A percentile compares a stretch with the other conserved stretches of the same genome.
phyloP scores from a whole-genome alignment of 495 filamentous ascomycete genomes.

The Oleoguttula mirabilis region DNA sequence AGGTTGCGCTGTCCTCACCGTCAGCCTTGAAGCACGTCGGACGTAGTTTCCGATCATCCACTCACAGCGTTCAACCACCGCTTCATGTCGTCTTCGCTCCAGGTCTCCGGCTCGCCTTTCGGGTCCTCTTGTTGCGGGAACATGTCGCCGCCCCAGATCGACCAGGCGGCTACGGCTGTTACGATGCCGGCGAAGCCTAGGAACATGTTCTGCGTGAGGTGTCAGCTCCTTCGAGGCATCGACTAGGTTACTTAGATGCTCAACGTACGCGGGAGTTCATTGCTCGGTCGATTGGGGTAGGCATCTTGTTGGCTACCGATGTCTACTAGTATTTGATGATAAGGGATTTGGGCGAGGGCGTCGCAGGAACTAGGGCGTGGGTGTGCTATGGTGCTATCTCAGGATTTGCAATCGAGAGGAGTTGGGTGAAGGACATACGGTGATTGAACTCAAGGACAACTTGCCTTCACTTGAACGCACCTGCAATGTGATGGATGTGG shows the following conservation, averaged over 20 bases:
- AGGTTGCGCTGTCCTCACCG: slow-evolving; percentile 5
- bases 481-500: too few species aligned
- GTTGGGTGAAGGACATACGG: too few species aligned
- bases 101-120: slow-evolving; percentile 19
- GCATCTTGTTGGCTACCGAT: too few species aligned
- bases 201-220: slow-evolving; percentile 19
- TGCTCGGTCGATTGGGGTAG: slow-evolving; percentile 21
- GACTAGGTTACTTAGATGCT: not conserved
- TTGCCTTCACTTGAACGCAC: too few species aligned
- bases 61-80: slow-evolving; percentile 19
- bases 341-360: too few species aligned
- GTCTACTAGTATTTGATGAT: too few species aligned
- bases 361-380: too few species aligned
- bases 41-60: not conserved
- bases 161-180: slow-evolving; percentile 22
- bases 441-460: too few species aligned
- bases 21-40: not conserved
- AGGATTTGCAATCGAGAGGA: too few species aligned
- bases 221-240: too few species aligned
- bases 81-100: slow-evolving; percentile 19
- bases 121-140: slow-evolving; percentile 20
- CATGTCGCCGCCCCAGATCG: slow-evolving; percentile 22
- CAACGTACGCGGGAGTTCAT: slow-evolving; percentile 13
- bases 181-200: slow-evolving; percentile 23
- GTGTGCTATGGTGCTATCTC: too few species aligned